Conservation (phyloP, 768 basidiomycete species). For the Pulveroboletus sp. region DNA sequence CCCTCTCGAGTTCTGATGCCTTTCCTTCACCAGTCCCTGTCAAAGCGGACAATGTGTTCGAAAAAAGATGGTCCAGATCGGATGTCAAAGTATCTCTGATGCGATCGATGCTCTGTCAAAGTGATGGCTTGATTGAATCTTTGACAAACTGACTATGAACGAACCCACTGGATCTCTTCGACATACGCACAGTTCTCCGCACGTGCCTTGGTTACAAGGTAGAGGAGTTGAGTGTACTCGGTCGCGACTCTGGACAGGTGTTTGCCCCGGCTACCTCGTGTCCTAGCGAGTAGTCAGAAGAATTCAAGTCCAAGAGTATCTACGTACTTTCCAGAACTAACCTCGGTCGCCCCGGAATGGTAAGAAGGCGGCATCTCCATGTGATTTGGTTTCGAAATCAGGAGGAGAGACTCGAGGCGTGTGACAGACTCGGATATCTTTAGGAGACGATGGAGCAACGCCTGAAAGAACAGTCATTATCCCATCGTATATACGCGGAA, state of each 20-base stretch:
- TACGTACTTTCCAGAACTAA: slow-evolving; percentile 36
- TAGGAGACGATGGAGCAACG: slow-evolving; percentile 78
- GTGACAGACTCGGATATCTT: slow-evolving; percentile 90
- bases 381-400: slow-evolving; percentile 49
- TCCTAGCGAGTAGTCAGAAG: slow-evolving; percentile 34
- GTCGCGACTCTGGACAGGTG: slow-evolving; percentile 80
- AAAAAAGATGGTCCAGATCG: slow-evolving; percentile 82
- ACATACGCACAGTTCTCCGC: slow-evolving; percentile 75
- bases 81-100: slow-evolving; percentile 81
- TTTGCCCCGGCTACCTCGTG: slow-evolving; percentile 64
- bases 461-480: slow-evolving; percentile 38
- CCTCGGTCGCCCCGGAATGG: slow-evolving; percentile 21
- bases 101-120: slow-evolving; percentile 67
- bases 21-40: slow-evolving; percentile 45
- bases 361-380: slow-evolving; percentile 30
- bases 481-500: neutral
- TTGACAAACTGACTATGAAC: slow-evolving; percentile 25
- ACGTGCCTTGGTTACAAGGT: slow-evolving; percentile 80
- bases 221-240: slow-evolving; percentile 90
- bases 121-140: slow-evolving; percentile 6
- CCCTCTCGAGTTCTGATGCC: slow-evolving; percentile 58
- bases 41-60: slow-evolving; percentile 50
- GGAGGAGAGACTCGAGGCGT: slow-evolving; percentile 80
- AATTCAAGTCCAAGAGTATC: neutral
- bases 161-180: slow-evolving; percentile 81